Evolutionary conservation across 208 protist species (phyloP).

Genomic region (Trypanosoma vivax): DNA sequence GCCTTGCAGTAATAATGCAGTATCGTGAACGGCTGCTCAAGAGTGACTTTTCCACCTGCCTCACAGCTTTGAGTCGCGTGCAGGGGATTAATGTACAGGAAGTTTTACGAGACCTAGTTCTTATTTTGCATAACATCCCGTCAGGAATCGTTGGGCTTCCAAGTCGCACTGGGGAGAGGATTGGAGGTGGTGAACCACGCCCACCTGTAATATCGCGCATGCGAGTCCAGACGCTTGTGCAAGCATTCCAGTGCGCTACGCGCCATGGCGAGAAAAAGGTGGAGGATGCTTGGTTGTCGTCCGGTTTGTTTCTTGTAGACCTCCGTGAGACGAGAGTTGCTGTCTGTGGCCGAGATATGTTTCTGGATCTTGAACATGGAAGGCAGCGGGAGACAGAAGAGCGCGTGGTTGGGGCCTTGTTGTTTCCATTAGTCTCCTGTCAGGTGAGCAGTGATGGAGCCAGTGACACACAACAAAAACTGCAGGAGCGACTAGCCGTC

Average conservation of each 20-base stretch:
- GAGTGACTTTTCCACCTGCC: constrained; percentile 38
- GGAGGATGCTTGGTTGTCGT: constrained; percentile 10
- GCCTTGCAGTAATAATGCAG: constrained; percentile 34
- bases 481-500: constrained; percentile 22
- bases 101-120: constrained; percentile 28
- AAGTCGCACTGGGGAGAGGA: background rate
- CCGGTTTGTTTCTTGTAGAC: constrained; percentile 55
- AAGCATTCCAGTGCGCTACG: constrained; percentile 3
- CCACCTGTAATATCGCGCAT: background rate
- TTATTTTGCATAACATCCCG: constrained; percentile 36
- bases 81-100: constrained; percentile 21
- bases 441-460: background rate
- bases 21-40: constrained; percentile 33
- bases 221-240: constrained; percentile 12
- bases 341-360: background rate
- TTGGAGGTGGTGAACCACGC: background rate
- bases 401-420: constrained; percentile 39
- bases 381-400: constrained; percentile 10
- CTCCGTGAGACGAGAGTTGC: constrained; percentile 16
- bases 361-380: background rate
- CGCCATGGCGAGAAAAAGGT: background rate
- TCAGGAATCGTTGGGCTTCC: constrained; percentile 1
- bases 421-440: constrained; percentile 21
- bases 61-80: constrained; percentile 33
- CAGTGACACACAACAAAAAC: background rate